Evolutionary conservation across 192 early-diverging fungal species (phyloP).

Genomic region (Backusella circina): DNA sequence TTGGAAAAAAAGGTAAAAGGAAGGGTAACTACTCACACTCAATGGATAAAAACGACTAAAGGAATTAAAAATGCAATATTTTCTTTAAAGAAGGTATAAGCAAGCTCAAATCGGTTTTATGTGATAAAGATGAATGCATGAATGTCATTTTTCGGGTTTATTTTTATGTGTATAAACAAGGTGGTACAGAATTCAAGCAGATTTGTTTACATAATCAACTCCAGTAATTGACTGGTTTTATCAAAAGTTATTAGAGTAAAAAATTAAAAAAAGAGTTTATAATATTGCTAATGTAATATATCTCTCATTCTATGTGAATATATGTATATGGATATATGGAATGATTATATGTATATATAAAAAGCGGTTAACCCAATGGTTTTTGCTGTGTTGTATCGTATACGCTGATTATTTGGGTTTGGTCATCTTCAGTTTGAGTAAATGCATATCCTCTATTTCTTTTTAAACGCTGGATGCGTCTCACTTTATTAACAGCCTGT

Average conservation of each 20-base stretch:
- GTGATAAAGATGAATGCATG: neutral
- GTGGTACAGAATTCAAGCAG: neutral
- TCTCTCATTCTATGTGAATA: no score
- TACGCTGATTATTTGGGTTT: constrained; percentile 61
- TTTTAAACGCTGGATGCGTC: constrained; percentile 87
- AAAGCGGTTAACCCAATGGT: constrained; percentile 39
- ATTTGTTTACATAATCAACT: neutral
- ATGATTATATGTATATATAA: neutral
- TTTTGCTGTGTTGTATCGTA: constrained; percentile 60
- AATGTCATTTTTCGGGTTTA: neutral
- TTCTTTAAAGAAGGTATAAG: no score
- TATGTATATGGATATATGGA: neutral
- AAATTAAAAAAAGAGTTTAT: neutral
- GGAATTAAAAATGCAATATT: neutral
- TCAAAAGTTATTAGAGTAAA: neutral
- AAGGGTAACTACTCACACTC: no score
- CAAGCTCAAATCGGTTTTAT: neutral
- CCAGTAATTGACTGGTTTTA: no score
- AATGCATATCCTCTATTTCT: constrained; percentile 96
- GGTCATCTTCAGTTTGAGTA: constrained; percentile 94
- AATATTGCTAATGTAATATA: neutral
- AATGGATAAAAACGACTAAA: neutral
- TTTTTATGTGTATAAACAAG: neutral
- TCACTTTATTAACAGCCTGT: constrained; percentile 98
- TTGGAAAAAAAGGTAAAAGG: no score